phyloP scores from a whole-genome alignment of 176 grass and related monocot genomes.

The Tillandsia fasciculata region DNA sequence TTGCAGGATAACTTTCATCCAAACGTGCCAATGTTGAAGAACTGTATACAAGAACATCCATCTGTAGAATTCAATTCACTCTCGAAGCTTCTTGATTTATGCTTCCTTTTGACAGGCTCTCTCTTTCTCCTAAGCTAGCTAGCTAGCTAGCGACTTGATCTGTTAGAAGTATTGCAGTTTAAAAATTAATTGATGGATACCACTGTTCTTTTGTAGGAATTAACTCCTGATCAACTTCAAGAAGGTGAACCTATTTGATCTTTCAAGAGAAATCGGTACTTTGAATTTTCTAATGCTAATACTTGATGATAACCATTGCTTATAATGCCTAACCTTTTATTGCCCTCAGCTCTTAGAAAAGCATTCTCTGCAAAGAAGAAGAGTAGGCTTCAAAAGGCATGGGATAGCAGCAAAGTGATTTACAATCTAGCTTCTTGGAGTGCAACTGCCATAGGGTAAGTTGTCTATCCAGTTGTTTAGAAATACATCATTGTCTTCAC shows the following conservation, averaged over 20 bases:
- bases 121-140: not conserved
- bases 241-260: slow-evolving; percentile 32
- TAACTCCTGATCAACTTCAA: slow-evolving; percentile 68
- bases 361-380: slow-evolving; percentile 79
- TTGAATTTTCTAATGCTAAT: slow-evolving; percentile 16
- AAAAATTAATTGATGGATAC: slow-evolving; percentile 20
- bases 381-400: slow-evolving; percentile 63
- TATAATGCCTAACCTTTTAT: not conserved
- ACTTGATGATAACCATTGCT: not conserved
- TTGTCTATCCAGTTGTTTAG: not conserved
- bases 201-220: slow-evolving; percentile 49
- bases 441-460: slow-evolving; percentile 79
- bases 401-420: slow-evolving; percentile 71
- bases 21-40: no score
- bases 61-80: not conserved
- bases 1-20: no score
- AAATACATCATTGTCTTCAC: no score
- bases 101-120: not conserved
- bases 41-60: not conserved
- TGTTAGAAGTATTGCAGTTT: slow-evolving; percentile 2
- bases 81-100: not conserved
- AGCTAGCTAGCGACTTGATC: not conserved
- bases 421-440: slow-evolving; percentile 90
- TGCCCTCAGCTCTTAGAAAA: slow-evolving; percentile 49
- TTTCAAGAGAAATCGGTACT: slow-evolving; percentile 7